A percentile compares a stretch with the other conserved stretches of the same genome.
Conservation (phyloP, 805 yeast species). For the Zygotorulaspora florentina region DNA sequence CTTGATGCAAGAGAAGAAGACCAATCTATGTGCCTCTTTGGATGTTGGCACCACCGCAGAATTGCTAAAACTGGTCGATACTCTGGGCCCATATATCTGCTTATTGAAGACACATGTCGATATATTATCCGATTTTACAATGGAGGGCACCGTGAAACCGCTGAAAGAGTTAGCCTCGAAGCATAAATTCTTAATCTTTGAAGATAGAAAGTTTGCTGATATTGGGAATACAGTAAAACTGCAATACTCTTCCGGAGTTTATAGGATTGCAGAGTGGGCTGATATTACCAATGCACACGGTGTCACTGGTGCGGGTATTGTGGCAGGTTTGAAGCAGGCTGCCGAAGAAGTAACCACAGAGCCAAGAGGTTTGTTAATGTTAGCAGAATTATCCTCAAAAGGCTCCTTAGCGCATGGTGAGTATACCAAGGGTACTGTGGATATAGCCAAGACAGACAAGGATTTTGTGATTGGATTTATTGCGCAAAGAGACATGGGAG, state of each 20-base stretch:
- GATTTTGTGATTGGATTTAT: conserved; percentile 95
- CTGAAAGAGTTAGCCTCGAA: conserved; percentile 66
- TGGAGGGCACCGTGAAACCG: conserved; percentile 75
- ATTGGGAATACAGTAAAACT: conserved; percentile 96
- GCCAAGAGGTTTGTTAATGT: conserved; percentile 87
- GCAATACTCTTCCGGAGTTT: conserved; percentile 88
- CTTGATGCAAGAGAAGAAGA: conserved; percentile 73
- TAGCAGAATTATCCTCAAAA: conserved; percentile 91
- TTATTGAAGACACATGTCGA: conserved; percentile 93
- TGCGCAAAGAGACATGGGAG: conserved; percentile 87
- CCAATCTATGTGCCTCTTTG: conserved; percentile 91
- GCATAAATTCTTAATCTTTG: conserved; percentile 87
- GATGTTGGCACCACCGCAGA: conserved; percentile 83
- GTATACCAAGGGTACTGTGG: conserved; percentile 82
- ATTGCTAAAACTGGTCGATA: conserved; percentile 65
- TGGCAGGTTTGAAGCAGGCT: conserved; percentile 80
- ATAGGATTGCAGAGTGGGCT: conserved; percentile 88
- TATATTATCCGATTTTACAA: conserved; percentile 81
- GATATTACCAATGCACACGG: conserved; percentile 98
- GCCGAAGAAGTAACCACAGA: conserved; percentile 61
- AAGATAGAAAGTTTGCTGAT: conserved; percentile 97
- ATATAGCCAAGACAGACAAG: conserved; percentile 80
- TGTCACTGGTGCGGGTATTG: conserved; percentile 92
- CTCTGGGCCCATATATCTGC: conserved; percentile 87
- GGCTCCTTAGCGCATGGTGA: conserved; percentile 93